Base-by-base conservation (phyloP, 306 rosid genomes). In the Fragaria iinumae region DNA sequence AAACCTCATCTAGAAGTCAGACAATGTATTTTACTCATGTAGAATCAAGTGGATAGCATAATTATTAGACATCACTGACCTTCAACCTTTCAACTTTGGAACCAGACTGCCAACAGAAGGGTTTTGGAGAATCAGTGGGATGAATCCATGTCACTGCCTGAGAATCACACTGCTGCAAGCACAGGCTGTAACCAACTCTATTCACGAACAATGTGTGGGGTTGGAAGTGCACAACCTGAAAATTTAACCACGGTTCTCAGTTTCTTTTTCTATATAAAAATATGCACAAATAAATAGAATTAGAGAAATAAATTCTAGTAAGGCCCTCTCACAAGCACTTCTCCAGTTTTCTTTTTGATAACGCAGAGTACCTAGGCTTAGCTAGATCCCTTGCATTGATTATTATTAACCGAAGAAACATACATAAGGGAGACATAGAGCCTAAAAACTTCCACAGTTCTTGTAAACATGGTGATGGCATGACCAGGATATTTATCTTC, bases 101-200 rank as follows among this genome's bases (percentile, higher is more conserved):
- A 84, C 88, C 88, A 59, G 93, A 89, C 78, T 89, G 87, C 97
- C 97, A 95, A 72, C 78, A 87, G 77, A 92, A 90, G 48, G 91
- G 84, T 80, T 89, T 95, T 49, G 99, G 97, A 83, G 93, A 90
- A 87, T 92, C 97, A 59, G 90, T 77, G 57, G 97, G 97, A 87
- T 89, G 96, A 86, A 92, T 86, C 97, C 93, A 95, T 53, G 90
- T 75, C 78, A 88, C 65, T 53, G 90, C 81, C 85, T 89, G 97
- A 82, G 97, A 87, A 81, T 79, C 91, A 86, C 91, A 90, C 83
- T 92, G 99, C 85, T 83, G 97, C 74, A 95, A 86, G 86, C 99
- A 89, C 71, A 95, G 82, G 81, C 97, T 88, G 82, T 81, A 86
- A 72, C 99, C 99, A 84, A 88, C 77, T 85, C 99, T 90, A 80